These are phyloP conservation scores for Diutina ranongensis DNA, from an alignment of 1,139 yeast species.

Conservation along the genomic window DNA sequence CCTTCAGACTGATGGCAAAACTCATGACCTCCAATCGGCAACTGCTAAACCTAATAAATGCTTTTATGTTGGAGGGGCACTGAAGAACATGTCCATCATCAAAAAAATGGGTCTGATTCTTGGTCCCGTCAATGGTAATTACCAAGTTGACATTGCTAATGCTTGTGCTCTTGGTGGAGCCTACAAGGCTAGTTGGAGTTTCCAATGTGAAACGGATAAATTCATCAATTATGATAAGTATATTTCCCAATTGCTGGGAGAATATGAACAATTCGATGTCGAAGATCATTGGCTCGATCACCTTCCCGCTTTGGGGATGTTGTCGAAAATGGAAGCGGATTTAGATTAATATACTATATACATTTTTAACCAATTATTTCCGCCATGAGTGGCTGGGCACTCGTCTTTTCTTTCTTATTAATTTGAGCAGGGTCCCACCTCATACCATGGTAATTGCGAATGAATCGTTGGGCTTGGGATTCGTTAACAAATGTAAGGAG, in stretches of 20 bases:
- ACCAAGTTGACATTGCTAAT: slow-evolving; percentile 65
- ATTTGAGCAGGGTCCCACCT: slow-evolving; percentile 23
- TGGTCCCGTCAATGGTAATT: slow-evolving; percentile 55
- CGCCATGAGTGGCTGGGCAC: slow-evolving; percentile 15
- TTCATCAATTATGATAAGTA: slow-evolving; percentile 34
- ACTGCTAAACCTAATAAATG: slow-evolving; percentile 55
- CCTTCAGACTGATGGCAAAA: slow-evolving; percentile 38
- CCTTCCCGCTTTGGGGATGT: slow-evolving; percentile 38
- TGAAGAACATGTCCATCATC: slow-evolving; percentile 59
- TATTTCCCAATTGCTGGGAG: slow-evolving; percentile 13
- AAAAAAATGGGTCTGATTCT: slow-evolving; percentile 58
- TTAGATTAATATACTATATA: slow-evolving; percentile 12
- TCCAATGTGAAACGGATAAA: slow-evolving; percentile 24
- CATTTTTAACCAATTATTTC: background rate
- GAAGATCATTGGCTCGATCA: slow-evolving; percentile 37
- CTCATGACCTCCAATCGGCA: slow-evolving; percentile 29
- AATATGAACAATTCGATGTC: slow-evolving; percentile 20
- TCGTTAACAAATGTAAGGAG: slow-evolving; percentile 37
- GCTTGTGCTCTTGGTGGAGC: slow-evolving; percentile 97
- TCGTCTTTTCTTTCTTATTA: slow-evolving; percentile 17
- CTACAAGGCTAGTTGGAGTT: slow-evolving; percentile 70
- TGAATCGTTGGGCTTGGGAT: slow-evolving; percentile 42
- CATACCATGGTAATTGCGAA: slow-evolving; percentile 42
- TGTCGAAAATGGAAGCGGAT: slow-evolving; percentile 34
- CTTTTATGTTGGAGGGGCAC: slow-evolving; percentile 84